Percentiles rank a stretch among this genome's conserved stretches.
phyloP scores from a whole-genome alignment of 2,329 filamentous ascomycete genomes.

The Stachybotrys chlorohalonatus region DNA sequence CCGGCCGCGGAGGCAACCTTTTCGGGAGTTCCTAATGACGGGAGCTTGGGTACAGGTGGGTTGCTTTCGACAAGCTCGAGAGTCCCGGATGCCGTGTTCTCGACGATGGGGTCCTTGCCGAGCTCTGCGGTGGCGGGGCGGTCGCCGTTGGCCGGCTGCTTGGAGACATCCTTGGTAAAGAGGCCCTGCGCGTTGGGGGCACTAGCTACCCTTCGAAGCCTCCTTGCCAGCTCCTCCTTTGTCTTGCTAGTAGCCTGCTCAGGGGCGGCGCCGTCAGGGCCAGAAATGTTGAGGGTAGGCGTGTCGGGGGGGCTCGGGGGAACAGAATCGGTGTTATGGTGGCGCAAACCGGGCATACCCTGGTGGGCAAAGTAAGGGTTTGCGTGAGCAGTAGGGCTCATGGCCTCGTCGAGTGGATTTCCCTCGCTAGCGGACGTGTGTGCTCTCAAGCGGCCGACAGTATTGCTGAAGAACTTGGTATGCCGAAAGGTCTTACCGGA shows the following conservation, averaged over 20 bases:
- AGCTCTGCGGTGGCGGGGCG: slow-evolving; percentile 80
- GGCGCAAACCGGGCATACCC: slow-evolving; percentile 82
- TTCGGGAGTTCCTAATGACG: slow-evolving; percentile 30
- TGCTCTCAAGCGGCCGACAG: slow-evolving; percentile 79
- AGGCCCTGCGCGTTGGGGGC: slow-evolving; percentile 94
- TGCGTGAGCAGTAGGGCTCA: slow-evolving; percentile 87
- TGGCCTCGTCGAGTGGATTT: slow-evolving; percentile 75
- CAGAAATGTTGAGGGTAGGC: slow-evolving; percentile 65
- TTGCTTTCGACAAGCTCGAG: slow-evolving; percentile 25
- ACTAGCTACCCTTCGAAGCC: slow-evolving; percentile 87
- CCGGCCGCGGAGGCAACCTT: slow-evolving; percentile 44
- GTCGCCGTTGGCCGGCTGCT: slow-evolving; percentile 40
- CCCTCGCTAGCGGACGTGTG: slow-evolving; percentile 90
- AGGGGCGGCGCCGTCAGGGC: slow-evolving; percentile 53
- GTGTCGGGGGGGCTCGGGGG: slow-evolving; percentile 90
- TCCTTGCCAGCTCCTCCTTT: slow-evolving; percentile 90
- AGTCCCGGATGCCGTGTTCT: slow-evolving; percentile 35
- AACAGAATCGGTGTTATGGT: slow-evolving; percentile 90
- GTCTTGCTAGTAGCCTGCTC: slow-evolving; percentile 66
- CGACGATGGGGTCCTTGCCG: slow-evolving; percentile 66
- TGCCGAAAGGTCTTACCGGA: slow-evolving; percentile 62
- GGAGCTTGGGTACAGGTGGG: slow-evolving; percentile 12
- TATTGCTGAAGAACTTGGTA: slow-evolving; percentile 78
- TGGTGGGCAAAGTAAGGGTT: slow-evolving; percentile 98
- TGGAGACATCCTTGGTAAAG: slow-evolving; percentile 45